Evolutionary conservation across 805 yeast species (phyloP).

Genomic region (Hemisphaericaspora nanyangensis): DNA sequence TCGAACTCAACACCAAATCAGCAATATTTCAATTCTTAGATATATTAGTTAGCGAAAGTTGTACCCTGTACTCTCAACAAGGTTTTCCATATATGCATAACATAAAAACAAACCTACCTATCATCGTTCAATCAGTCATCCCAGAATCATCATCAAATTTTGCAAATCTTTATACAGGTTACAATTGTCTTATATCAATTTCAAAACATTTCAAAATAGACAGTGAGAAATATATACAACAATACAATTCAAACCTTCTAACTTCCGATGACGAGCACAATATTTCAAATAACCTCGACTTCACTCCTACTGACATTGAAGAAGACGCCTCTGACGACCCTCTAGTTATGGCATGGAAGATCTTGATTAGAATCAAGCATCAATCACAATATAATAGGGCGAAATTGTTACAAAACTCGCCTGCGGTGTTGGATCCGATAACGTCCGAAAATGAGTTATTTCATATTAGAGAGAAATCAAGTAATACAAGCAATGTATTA

Average conservation of each 20-base stretch:
- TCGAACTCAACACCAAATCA: conserved; percentile 58
- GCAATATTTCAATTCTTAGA: conserved; percentile 71
- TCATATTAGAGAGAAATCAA: conserved; percentile 17
- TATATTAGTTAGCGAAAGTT: conserved; percentile 42
- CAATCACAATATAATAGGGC: conserved; percentile 51
- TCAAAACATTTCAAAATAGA: conserved; percentile 33
- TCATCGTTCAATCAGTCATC: conserved; percentile 28
- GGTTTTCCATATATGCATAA: conserved; percentile 34
- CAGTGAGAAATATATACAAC: conserved; percentile 20
- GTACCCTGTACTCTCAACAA: conserved; percentile 30
- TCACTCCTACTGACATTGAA: conserved; percentile 18
- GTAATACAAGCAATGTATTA: conserved; percentile 13
- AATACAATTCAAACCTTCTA: conserved; percentile 25
- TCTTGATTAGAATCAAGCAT: conserved; percentile 42
- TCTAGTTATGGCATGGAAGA: conserved; percentile 41
- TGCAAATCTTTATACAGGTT: conserved; percentile 35
- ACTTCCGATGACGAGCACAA: conserved; percentile 32
- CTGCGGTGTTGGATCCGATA: conserved; percentile 17
- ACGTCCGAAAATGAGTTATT: conserved; percentile 26
- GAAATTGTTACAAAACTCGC: conserved; percentile 33
- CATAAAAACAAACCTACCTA: conserved; percentile 31
- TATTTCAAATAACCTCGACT: conserved; percentile 29
- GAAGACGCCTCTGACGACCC: conserved; percentile 22
- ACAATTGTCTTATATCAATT: conserved; percentile 31
- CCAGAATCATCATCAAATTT: conserved; percentile 28